Base-by-base conservation (phyloP, 1,284 basidiomycete species). In the Fomitopsis betulina region DNA sequence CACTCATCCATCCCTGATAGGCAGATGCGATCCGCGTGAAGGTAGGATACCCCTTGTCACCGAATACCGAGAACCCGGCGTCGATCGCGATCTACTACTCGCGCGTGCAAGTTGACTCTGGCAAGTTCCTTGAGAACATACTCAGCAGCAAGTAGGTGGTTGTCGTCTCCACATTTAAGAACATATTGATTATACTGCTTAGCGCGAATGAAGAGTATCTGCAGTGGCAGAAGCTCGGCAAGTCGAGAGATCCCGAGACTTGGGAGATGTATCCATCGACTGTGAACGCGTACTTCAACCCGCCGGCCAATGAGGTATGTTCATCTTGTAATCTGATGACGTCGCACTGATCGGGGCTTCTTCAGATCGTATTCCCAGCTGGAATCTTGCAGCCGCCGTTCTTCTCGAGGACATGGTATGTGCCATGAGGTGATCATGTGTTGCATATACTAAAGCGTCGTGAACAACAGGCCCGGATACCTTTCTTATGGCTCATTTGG, bases 341-440 rank as follows among this genome's bases (percentile, higher is more conserved):
- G 12, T 38, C 15, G 19, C 17, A 33, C 21, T 32, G 6, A 53
- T 25, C 1, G 5, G 38, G 63, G 63, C 56, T 75, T 19, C 49
- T 4, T 12, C 32, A 96, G 87, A 96, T 98, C 59, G 93, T 96
- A 17, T 98, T 99, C 79, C 96, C 96, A 4, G 96, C 96, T 15
- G 96, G 96, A 40, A 96, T 98, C 68, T 76, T 98, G 43, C 93
- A 91, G 67, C 87, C 92, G 2, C 95, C 95, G 0, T 98, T 96
- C 84, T 98, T 97, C 80, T 84, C 84, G 13, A 78, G 84, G 57
- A 78, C 86, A 59, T 97, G 94, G 93, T 91, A 71, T 23, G 76
- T 47, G 23, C 4, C 7, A 30, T 2, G 45, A 15, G 15, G 3
- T 47, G 67, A n/a, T 38, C 32, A 42, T 53, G 52, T 17, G 59